Base-by-base conservation (phyloP, 495 filamentous ascomycete genomes). In the Talaromyces wortmannii region DNA sequence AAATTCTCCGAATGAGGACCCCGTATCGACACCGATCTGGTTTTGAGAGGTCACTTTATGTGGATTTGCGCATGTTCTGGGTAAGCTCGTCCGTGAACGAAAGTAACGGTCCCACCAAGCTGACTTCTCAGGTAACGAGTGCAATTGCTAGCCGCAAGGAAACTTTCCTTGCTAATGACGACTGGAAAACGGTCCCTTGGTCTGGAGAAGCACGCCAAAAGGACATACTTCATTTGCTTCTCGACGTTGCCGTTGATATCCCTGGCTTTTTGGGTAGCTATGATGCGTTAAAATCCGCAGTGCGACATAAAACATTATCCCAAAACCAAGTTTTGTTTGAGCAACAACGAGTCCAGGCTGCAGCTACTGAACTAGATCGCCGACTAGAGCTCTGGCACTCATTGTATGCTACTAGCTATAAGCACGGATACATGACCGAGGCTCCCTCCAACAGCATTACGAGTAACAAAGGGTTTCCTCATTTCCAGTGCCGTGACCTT, bases 161-260 rank as follows among this genome's bases (percentile, higher is more conserved):
- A 8, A 61, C 61, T 3, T 66, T 66, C 15, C 44, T 66, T 31
- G 59, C 64, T 0, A 55, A 57, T 0, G 55, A 59, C 18, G 61
- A 66, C 44, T 66, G 64, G 64, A 46, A 63, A 36, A 64, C 57
- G 3, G 59, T 66, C 5, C 64, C 64, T 8, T 66, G 61, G 61
- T 45, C 57, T 2, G 55, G 48, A 10, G 55, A 55, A 31, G 55
- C 11, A 16, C 59, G 50, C 3, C 31, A 57, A 13, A 66, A 66
- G 15, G 61, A 66, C 32, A 66, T 66, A 5, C 44, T 66, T 7
- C 61, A 66, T 44, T 55, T 42, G 15, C 55, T 66, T 3, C 45
- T 66, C 2, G 64, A 66, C 48, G 45, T 66, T n/a, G 64, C 64
- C 0, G 64, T 66, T 1, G 59, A 64, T 48, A 64, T 66, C 23